phyloP scores from a whole-genome alignment of 495 filamentous ascomycete genomes.

The Friedmanniomyces endolithicus region DNA sequence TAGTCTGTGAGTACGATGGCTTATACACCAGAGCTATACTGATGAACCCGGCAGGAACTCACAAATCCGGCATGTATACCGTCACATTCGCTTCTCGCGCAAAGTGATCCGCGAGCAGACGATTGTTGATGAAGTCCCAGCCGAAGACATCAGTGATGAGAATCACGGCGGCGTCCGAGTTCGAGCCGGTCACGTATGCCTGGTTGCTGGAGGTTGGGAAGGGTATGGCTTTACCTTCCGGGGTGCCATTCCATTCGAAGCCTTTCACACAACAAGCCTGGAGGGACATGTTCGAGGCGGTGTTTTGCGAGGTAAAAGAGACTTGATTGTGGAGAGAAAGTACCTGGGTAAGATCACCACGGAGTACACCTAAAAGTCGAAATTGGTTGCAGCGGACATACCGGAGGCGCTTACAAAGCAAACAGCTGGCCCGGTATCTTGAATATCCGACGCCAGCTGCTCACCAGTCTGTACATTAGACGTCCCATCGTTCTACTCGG shows the following conservation, averaged over 20 bases:
- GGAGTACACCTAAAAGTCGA: too few relatives aligned
- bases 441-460: too few relatives aligned
- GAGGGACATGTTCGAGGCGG: background rate
- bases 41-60: constrained; percentile 1
- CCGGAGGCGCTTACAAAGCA: background rate
- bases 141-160: constrained; percentile 40
- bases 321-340: background rate
- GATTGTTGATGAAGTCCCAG: constrained; percentile 37
- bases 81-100: constrained; percentile 38
- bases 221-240: constrained; percentile 18
- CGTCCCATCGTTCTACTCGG: too few relatives aligned
- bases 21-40: too few relatives aligned
- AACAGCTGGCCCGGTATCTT: background rate
- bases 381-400: too few relatives aligned
- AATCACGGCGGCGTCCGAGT: constrained; percentile 32
- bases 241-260: constrained; percentile 25
- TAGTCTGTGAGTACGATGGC: background rate
- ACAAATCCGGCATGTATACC: constrained; percentile 41
- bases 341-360: too few relatives aligned
- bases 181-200: constrained; percentile 25
- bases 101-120: constrained; percentile 40
- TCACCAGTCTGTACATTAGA: too few relatives aligned
- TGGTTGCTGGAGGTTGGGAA: constrained; percentile 19
- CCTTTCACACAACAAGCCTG: constrained; percentile 19
- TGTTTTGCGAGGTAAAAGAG: too few relatives aligned